Conservation (phyloP, 2,329 filamentous ascomycete genomes). For the Claviceps digitariae region DNA sequence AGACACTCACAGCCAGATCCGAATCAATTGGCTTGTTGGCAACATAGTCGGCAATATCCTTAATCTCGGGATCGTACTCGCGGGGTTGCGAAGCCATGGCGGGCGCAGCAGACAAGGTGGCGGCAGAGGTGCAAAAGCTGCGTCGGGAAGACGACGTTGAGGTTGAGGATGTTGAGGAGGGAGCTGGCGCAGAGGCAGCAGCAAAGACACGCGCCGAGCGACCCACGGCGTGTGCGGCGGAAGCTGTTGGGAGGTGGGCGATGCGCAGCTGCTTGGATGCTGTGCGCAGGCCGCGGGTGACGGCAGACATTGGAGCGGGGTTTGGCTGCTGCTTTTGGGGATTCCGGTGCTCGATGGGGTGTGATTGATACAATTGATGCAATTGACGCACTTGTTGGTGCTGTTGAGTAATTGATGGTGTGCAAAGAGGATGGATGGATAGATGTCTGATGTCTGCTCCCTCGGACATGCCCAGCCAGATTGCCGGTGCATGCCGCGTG, state of each 20-base stretch:
- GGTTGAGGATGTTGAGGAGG: conserved; percentile 10
- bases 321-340: not conserved
- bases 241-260: conserved; percentile 16
- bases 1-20: conserved; percentile 70
- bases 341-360: conserved; percentile 5
- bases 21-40: conserved; percentile 85
- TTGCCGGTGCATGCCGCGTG: conserved; percentile 8
- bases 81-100: conserved; percentile 36
- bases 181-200: too few species aligned
- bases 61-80: conserved; percentile 83
- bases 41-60: conserved; percentile 89
- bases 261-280: conserved; percentile 40
- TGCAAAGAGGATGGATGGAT: too few species aligned
- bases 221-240: conserved; percentile 2
- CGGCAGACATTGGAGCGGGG: conserved; percentile 31
- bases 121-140: conserved; percentile 36
- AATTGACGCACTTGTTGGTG: too few species aligned
- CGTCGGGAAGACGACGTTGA: conserved; percentile 13
- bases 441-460: too few species aligned
- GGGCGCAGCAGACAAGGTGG: conserved; percentile 34
- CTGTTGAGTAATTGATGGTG: too few species aligned
- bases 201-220: conserved; percentile 18
- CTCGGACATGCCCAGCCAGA: not conserved
- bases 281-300: conserved; percentile 39
- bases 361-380: not conserved